These are phyloP conservation scores for Amesomyces nigricolor DNA, from an alignment of 2,329 filamentous ascomycete genomes.

Conservation along the genomic window DNA sequence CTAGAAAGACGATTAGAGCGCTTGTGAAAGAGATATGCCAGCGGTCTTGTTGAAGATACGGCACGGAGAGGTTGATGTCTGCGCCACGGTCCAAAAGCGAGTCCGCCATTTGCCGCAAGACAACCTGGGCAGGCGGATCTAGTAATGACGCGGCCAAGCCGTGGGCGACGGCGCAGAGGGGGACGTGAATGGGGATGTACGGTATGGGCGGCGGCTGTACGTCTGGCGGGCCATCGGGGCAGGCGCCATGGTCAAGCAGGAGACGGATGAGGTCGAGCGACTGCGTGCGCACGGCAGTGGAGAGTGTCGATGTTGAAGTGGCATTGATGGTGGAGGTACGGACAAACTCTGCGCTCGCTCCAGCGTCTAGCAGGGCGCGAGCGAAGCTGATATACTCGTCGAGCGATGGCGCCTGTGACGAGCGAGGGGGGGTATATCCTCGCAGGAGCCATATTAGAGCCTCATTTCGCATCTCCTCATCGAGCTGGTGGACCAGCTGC, in stretches of 20 bases:
- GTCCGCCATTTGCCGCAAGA: not conserved
- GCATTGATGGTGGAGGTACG: no score
- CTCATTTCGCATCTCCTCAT: not conserved
- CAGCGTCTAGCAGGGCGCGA: not conserved
- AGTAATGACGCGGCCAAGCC: not conserved
- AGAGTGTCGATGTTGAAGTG: not conserved
- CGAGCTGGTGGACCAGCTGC: not conserved
- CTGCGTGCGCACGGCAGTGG: not conserved
- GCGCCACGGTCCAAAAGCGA: not conserved
- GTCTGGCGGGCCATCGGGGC: not conserved
- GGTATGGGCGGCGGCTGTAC: no score
- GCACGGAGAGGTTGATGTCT: not conserved
- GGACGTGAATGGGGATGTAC: not conserved
- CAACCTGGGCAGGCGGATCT: not conserved
- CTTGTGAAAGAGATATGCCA: no score
- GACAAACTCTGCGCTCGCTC: no score
- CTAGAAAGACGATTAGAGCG: no score
- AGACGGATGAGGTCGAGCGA: slow-evolving; percentile 1
- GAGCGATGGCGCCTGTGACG: no score
- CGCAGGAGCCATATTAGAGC: no score
- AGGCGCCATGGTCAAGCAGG: no score
- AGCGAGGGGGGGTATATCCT: no score
- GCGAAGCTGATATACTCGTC: not conserved
- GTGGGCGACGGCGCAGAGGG: not conserved
- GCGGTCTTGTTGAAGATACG: no score